Evolutionary conservation across 108 stramenopile genomes (phyloP).

Genomic region (Fragilariopsis cylindrus): DNA sequence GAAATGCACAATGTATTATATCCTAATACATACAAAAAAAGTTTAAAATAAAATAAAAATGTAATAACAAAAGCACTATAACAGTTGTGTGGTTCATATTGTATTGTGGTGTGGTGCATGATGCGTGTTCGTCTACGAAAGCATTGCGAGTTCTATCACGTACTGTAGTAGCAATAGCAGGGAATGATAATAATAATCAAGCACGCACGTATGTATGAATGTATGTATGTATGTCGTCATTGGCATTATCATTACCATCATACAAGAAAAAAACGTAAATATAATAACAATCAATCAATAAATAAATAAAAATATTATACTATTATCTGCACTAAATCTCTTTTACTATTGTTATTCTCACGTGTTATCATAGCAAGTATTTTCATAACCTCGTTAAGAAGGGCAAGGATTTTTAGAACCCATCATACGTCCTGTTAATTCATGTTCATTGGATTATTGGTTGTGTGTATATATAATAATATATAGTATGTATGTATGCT

Average conservation of each 20-base stretch:
- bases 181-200: neutral
- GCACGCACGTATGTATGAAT: too few species aligned
- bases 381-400: neutral
- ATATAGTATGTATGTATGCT: neutral
- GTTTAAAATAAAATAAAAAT: neutral
- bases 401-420: neutral
- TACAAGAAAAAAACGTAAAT: too few species aligned
- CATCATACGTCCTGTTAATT: neutral
- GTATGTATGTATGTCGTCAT: too few species aligned
- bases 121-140: too few species aligned
- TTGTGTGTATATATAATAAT: neutral
- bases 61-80: neutral
- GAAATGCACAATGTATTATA: neutral
- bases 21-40: neutral
- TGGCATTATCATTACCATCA: too few species aligned
- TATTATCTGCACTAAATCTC: too few species aligned
- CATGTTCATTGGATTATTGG: neutral
- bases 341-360: neutral
- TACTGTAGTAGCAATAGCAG: neutral
- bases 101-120: neutral
- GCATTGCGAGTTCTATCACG: neutral
- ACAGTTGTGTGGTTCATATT: neutral
- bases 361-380: neutral
- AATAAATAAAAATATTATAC: too few species aligned
- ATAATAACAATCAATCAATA: too few species aligned